Evolutionary conservation across 2,329 filamentous ascomycete genomes (phyloP).

Genomic region (Trichoderma guizhouense): DNA sequence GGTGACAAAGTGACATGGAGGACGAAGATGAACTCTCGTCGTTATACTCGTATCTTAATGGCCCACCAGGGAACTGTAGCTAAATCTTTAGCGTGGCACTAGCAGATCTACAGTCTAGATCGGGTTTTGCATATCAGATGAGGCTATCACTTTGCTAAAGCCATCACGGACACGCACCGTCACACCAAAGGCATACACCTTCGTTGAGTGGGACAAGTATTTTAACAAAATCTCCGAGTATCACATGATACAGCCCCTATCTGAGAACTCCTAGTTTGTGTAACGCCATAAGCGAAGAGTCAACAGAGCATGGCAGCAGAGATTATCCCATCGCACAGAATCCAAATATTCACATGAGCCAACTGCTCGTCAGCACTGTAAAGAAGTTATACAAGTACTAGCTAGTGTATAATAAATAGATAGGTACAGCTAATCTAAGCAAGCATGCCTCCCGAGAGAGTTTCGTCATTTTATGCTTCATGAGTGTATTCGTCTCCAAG

Average conservation of each 20-base stretch:
- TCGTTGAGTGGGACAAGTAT: not conserved
- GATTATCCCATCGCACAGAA: not conserved
- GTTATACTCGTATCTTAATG: not conserved
- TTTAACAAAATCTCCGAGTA: not conserved
- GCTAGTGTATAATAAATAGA: not conserved
- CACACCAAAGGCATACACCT: not conserved
- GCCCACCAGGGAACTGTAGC: not conserved
- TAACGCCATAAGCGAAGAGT: not conserved
- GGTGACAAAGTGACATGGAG: not conserved
- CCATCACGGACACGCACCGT: not conserved
- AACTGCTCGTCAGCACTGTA: not conserved
- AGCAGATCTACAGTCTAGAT: not conserved
- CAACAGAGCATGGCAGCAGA: not conserved
- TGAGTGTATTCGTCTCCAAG: conserved; percentile 3
- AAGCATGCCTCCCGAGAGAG: not conserved
- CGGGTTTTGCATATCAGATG: not conserved
- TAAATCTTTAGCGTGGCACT: not conserved
- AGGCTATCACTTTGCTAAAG: not conserved
- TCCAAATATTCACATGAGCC: not conserved
- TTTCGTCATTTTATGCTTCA: not conserved
- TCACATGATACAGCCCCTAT: not conserved
- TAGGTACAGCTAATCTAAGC: not conserved
- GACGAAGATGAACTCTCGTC: not conserved
- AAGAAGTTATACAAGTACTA: not conserved
- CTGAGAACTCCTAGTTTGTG: not conserved